A percentile compares a stretch with the other conserved stretches of the same genome.
Conservation (phyloP, 345 rosid genomes). For the Citrus medica region DNA sequence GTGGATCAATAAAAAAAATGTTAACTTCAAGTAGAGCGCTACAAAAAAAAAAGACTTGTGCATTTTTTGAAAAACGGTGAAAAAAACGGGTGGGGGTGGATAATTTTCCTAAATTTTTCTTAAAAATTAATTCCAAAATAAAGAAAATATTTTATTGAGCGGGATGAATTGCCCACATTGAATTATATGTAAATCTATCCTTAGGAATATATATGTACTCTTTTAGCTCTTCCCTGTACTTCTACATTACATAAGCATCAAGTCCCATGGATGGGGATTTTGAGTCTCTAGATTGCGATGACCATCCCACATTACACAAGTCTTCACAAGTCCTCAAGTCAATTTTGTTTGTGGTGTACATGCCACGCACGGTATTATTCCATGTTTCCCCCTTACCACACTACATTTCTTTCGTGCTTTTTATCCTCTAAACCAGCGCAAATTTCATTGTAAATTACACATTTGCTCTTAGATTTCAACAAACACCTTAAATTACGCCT, state of each 20-base stretch:
- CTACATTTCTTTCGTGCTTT: slow-evolving; percentile 5
- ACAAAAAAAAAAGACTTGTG: too few relatives aligned
- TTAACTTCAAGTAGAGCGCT: too few relatives aligned
- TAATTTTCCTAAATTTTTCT: too few relatives aligned
- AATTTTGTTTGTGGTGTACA: slow-evolving; percentile 25
- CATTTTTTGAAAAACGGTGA: accelerated
- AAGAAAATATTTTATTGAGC: too few relatives aligned
- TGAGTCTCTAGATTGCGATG: slow-evolving; percentile 12
- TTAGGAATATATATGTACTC: too few relatives aligned
- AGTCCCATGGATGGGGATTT: slow-evolving; percentile 8
- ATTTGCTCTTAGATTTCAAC: slow-evolving; percentile 16
- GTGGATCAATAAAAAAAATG: too few relatives aligned
- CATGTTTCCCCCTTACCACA: slow-evolving; percentile 34
- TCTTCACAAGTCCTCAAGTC: slow-evolving; percentile 1
- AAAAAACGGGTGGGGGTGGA: too few relatives aligned
- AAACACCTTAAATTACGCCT: slow-evolving; percentile 58
- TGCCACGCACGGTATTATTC: slow-evolving; percentile 18
- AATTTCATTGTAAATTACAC: background rate
- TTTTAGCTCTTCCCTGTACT: background rate
- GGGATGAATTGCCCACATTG: too few relatives aligned
- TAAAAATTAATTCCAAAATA: too few relatives aligned
- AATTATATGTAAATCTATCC: too few relatives aligned
- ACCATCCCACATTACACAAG: background rate
- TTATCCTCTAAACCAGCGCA: slow-evolving; percentile 13
- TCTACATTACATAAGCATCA: background rate